A percentile compares a stretch with the other conserved stretches of the same genome.
Conservation (phyloP, 1,139 yeast genomes). For the Nematodospora anomalae region DNA sequence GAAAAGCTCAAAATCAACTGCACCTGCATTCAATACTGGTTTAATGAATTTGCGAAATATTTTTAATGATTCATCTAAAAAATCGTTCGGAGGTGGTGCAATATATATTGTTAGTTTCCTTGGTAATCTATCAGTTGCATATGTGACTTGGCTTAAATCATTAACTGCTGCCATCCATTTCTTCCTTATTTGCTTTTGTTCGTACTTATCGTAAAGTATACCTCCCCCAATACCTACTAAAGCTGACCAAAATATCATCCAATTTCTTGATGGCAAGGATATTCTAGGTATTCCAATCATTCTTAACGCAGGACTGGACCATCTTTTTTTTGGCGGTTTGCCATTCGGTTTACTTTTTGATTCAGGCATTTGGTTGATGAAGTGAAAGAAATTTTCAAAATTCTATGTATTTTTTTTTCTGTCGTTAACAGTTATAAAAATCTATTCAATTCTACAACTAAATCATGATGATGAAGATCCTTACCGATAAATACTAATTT, state of each 20-base stretch:
- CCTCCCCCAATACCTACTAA: conserved; percentile 69
- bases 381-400: neutral
- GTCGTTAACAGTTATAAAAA: conserved; percentile 13
- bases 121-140: conserved; percentile 50
- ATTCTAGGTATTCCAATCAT: conserved; percentile 84
- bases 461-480: conserved; percentile 37
- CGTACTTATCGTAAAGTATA: conserved; percentile 71
- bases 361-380: conserved; percentile 5
- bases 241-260: conserved; percentile 87
- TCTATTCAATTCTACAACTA: conserved; percentile 25
- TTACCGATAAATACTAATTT: conserved; percentile 87
- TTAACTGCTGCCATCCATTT: conserved; percentile 67
- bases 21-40: conserved; percentile 84
- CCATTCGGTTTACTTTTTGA: conserved; percentile 5
- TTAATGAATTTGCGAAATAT: conserved; percentile 80
- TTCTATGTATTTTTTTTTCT: neutral
- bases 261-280: conserved; percentile 84
- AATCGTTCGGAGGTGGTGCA: conserved; percentile 97
- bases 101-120: conserved; percentile 79
- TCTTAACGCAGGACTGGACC: conserved; percentile 81
- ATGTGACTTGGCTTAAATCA: conserved; percentile 40
- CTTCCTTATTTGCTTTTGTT: conserved; percentile 65
- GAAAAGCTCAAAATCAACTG: conserved; percentile 78
- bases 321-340: conserved; percentile 44
- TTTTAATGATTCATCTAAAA: conserved; percentile 69